Evolutionary conservation across 768 basidiomycete genomes (phyloP).

Genomic region (Lactarius sanguifluus): DNA sequence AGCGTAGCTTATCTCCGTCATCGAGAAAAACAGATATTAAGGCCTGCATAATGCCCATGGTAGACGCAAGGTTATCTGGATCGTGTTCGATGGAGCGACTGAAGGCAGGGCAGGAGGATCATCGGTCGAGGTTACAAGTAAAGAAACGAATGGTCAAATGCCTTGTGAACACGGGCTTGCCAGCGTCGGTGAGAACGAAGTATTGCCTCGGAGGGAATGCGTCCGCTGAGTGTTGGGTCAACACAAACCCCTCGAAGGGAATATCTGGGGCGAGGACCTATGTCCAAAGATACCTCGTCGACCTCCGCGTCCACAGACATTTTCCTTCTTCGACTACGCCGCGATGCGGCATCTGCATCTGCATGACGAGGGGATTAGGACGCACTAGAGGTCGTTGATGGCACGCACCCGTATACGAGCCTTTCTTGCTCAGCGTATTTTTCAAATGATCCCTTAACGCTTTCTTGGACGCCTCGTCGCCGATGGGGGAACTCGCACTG

Average conservation of each 20-base stretch:
- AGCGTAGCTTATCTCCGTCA: conserved; percentile 82
- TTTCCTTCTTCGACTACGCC: conserved; percentile 26
- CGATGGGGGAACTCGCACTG: conserved; percentile 42
- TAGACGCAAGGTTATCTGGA: conserved; percentile 66
- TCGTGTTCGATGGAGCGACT: conserved; percentile 58
- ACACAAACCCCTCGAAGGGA: background rate
- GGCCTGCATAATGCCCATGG: conserved; percentile 92
- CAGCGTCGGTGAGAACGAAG: conserved; percentile 91
- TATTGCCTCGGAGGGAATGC: conserved; percentile 66
- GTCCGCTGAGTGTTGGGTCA: conserved; percentile 26
- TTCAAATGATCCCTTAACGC: conserved; percentile 68
- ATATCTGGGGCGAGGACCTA: background rate
- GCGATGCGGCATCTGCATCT: conserved; percentile 25
- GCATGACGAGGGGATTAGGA: background rate
- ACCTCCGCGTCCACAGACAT: conserved; percentile 25
- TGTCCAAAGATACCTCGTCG: conserved; percentile 29
- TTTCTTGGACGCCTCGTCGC: conserved; percentile 61
- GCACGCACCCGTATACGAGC: conserved; percentile 48
- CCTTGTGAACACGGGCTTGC: conserved; percentile 97
- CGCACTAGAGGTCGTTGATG: background rate
- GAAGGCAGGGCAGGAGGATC: conserved; percentile 5
- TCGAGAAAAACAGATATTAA: conserved; percentile 95
- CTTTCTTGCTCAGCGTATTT: conserved; percentile 58
- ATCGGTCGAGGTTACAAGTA: conserved; percentile 5
- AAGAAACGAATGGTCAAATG: conserved; percentile 36